phyloP scores from a whole-genome alignment of 495 filamentous ascomycete species.

The Acidiella bohemica region DNA sequence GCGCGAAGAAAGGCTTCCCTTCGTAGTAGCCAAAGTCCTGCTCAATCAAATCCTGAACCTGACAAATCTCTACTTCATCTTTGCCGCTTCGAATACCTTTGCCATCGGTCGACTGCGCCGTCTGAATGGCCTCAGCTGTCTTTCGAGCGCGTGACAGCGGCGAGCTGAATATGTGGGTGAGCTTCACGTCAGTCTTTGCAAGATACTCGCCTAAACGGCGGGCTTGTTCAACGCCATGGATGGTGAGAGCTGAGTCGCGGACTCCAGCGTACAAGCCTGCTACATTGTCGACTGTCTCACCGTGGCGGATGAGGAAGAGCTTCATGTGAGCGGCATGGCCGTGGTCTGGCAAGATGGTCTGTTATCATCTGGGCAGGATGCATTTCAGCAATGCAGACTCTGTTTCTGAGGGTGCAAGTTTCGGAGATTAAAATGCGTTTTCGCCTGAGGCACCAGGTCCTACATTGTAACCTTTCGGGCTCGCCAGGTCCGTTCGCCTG shows the following conservation, averaged over 20 bases:
- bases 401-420: neutral
- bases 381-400: too few relatives aligned
- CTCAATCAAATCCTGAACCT: constrained; percentile 47
- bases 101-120: constrained; percentile 31
- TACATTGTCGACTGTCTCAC: constrained; percentile 80
- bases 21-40: constrained; percentile 61
- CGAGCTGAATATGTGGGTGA: constrained; percentile 64
- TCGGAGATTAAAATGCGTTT: neutral
- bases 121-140: constrained; percentile 53
- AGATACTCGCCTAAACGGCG: constrained; percentile 46
- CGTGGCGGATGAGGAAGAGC: constrained; percentile 70
- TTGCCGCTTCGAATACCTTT: neutral
- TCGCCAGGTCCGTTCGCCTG: too few relatives aligned
- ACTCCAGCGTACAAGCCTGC: constrained; percentile 56
- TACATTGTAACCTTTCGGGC: too few relatives aligned
- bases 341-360: neutral
- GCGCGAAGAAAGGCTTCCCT: constrained; percentile 37
- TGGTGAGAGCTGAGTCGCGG: constrained; percentile 66
- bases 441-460: too few relatives aligned
- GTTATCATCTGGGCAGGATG: too few relatives aligned
- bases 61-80: constrained; percentile 28
- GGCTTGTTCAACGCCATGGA: constrained; percentile 67
- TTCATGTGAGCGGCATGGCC: constrained; percentile 36
- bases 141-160: constrained; percentile 57
- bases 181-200: constrained; percentile 31